These are phyloP conservation scores for Ceriops tagal DNA, from an alignment of 345 rosid genomes.

Conservation along the genomic window DNA sequence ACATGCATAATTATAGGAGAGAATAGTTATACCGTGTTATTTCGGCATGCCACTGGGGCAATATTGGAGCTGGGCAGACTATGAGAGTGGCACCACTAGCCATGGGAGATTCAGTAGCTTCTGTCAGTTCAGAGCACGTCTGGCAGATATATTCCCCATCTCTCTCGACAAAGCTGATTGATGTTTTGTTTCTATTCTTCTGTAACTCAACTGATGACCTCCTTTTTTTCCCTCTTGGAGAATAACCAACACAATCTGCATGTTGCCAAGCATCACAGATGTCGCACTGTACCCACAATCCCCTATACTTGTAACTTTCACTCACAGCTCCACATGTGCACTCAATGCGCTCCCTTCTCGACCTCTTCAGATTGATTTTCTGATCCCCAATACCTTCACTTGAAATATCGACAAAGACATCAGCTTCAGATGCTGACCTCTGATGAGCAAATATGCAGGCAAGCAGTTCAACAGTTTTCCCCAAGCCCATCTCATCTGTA, in stretches of 20 bases:
- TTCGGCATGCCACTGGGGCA: conserved; percentile 94
- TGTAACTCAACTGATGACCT: conserved; percentile 30
- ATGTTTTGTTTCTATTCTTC: conserved; percentile 51
- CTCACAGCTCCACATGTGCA: background rate
- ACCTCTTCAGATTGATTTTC: conserved; percentile 46
- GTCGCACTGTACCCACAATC: conserved; percentile 97
- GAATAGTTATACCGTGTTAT: conserved; percentile 57
- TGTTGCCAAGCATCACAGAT: conserved; percentile 99
- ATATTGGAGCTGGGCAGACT: conserved; percentile 93
- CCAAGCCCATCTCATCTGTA: conserved; percentile 98
- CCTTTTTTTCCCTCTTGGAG: conserved; percentile 57
- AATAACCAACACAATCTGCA: conserved; percentile 95
- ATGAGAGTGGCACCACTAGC: conserved; percentile 88
- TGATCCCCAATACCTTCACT: conserved; percentile 32
- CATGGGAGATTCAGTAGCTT: conserved; percentile 71
- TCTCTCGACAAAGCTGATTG: conserved; percentile 46
- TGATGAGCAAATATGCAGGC: conserved; percentile 79
- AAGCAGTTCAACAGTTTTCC: conserved; percentile 94
- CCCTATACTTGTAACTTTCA: conserved; percentile 40
- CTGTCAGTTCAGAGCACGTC: conserved; percentile 71
- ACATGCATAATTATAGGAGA: background rate
- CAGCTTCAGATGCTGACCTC: conserved; percentile 46
- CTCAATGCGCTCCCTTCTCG: conserved; percentile 50
- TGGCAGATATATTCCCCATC: conserved; percentile 76
- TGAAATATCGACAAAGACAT: conserved; percentile 18